Evolutionary conservation across 192 early-diverging fungal species (phyloP), one percentile per base, ranked within the genome.

Genomic region (Chytriomyces hyalinus): DNA sequence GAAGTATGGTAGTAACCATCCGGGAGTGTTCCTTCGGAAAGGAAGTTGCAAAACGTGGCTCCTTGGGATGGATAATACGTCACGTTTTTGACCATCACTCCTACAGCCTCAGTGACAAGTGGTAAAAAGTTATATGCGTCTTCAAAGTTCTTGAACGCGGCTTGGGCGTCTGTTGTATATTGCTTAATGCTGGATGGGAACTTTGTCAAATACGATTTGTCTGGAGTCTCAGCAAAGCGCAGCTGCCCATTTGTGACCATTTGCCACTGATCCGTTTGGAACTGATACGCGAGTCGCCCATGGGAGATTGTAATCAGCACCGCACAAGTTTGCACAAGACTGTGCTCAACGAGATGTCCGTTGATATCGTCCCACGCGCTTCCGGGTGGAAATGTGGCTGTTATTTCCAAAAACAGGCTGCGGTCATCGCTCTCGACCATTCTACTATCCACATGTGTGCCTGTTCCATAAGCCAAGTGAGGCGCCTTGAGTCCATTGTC

Each of bases 211-310:
- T 47, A 75, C 22, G 17, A 48, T 9, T 44, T 44, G 0, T 75
- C 22, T 10, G 36, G 44, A 10, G 43, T 65, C 9, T 36, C 45
- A n/a, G 66, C 63, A 26, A 11, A n/a, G 9, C 36, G 17, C 61
- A 75, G 20, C 10, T 65, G 60, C 15, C 73, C 63, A 26, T 36
- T 36, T 10, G 73, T 65, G 10, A 75, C 61, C 61, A 65, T 75
- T 46, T 75, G 20, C 73, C 73, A 75, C 44, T 65, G 51, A 65
- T 75, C 73, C 57, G 62, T 26, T 10, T 67, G 45, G 46, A 75
- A 75, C 3, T 59, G 20, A 45, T 47, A 76, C 3, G 62, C 11
- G 10, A 76, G 43, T 13, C 15, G 13, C 9, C 75, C 75, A 51
- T 43, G 22, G 6, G 49, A 13, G 6, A 67, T 49, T 17, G 75